Conservation (phyloP, 2,329 filamentous ascomycete genomes). For the Corynespora cassiicola region DNA sequence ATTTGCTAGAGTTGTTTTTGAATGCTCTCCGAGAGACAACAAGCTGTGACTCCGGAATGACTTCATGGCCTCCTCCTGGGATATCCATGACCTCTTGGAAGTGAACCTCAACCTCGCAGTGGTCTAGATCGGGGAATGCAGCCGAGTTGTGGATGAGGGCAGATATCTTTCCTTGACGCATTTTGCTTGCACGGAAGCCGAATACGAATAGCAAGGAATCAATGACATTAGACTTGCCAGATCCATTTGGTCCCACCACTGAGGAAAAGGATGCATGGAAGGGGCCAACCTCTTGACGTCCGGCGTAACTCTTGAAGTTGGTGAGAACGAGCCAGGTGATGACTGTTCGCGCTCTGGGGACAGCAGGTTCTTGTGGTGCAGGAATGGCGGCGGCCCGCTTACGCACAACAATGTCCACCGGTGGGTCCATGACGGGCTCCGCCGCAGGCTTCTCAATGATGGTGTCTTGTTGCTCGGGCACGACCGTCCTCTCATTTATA, state of each 20-base stretch:
- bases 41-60: constrained; percentile 83
- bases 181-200: constrained; percentile 97
- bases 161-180: constrained; percentile 98
- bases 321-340: constrained; percentile 90
- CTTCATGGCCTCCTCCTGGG: constrained; percentile 74
- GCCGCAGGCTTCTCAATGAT: constrained; percentile 29
- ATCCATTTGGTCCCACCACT: constrained; percentile 96
- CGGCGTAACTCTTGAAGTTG: constrained; percentile 99
- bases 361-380: constrained; percentile 73
- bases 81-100: constrained; percentile 95
- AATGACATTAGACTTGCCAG: constrained; percentile 98
- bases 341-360: constrained; percentile 85
- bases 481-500: constrained; percentile 67
- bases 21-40: constrained; percentile 92
- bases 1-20: constrained; percentile 98
- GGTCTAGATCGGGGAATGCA: constrained; percentile 80
- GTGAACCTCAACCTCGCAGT: constrained; percentile 95
- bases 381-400: constrained; percentile 71
- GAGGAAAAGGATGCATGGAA: constrained; percentile 98
- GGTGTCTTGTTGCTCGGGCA: constrained; percentile 18
- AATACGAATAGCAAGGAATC: constrained; percentile 99
- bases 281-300: constrained; percentile 90
- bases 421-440: constrained; percentile 72
- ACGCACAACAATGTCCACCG: constrained; percentile 93
- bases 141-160: constrained; percentile 98